A percentile compares a stretch with the other conserved stretches of the same genome.
Evolutionary conservation across 176 grass and related monocot genomes (phyloP).

Genomic region (Cocos nucifera): DNA sequence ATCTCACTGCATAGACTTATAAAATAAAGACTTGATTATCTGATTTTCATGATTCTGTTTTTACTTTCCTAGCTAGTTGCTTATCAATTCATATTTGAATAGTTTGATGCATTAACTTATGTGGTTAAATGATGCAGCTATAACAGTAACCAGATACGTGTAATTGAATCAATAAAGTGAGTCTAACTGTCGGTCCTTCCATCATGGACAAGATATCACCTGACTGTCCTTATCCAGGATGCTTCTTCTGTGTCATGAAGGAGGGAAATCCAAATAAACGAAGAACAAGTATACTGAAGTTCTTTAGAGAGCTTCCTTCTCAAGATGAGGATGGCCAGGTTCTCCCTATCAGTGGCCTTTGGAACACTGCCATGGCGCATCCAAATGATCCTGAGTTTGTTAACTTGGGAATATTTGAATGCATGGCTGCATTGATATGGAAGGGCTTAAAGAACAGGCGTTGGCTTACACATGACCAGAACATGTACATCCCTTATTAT

Average conservation of each 20-base stretch:
- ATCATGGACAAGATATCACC: constrained; percentile 67
- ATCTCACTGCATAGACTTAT: too few species aligned
- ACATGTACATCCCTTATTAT: constrained; percentile 97
- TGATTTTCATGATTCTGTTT: too few species aligned
- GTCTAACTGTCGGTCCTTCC: not conserved
- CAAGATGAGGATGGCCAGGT: constrained; percentile 97
- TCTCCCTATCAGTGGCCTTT: constrained; percentile 87
- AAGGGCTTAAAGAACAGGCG: constrained; percentile 97
- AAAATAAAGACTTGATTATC: too few species aligned
- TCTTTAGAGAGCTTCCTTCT: constrained; percentile 88
- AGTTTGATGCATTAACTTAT: too few species aligned
- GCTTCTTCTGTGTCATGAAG: constrained; percentile 99
- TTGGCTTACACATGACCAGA: constrained; percentile 96
- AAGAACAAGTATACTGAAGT: constrained; percentile 77
- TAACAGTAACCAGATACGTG: too few species aligned
- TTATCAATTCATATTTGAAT: too few species aligned
- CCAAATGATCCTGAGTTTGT: constrained; percentile 98
- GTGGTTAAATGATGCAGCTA: too few species aligned
- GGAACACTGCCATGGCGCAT: constrained; percentile 97
- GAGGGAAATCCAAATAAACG: constrained; percentile 87
- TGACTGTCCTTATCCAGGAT: constrained; percentile 93
- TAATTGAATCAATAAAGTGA: not conserved
- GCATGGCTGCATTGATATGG: constrained; percentile 95
- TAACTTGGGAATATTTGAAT: constrained; percentile 91
- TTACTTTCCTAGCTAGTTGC: too few species aligned